phyloP scores from a whole-genome alignment of 805 yeast genomes.

The Ogataea siamensis region DNA sequence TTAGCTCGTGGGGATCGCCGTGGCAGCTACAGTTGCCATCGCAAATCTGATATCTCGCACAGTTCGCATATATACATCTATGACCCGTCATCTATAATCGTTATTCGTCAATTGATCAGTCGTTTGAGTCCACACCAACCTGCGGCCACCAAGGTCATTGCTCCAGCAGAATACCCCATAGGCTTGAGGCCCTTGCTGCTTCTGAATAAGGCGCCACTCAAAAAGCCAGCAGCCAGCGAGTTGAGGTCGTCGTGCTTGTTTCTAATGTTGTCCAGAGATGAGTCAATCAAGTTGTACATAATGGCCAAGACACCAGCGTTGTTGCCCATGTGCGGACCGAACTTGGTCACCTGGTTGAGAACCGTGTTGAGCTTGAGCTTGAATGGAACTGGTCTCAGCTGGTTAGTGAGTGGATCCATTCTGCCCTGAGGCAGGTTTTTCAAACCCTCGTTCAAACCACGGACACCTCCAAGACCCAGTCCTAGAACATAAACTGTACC shows the following conservation, averaged over 20 bases:
- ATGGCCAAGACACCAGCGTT: constrained; percentile 92
- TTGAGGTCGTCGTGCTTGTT: constrained; percentile 87
- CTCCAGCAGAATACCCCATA: constrained; percentile 79
- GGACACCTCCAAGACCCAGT: constrained; percentile 84
- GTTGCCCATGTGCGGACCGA: constrained; percentile 96
- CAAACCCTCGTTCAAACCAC: constrained; percentile 86
- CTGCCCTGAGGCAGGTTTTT: constrained; percentile 61
- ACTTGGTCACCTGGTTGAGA: constrained; percentile 85
- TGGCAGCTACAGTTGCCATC: constrained; percentile 10
- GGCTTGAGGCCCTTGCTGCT: constrained; percentile 83
- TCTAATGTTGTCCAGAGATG: constrained; percentile 73
- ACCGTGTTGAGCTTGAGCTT: constrained; percentile 85
- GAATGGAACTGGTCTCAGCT: constrained; percentile 59
- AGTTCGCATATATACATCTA: constrained; percentile 13
- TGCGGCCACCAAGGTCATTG: constrained; percentile 88
- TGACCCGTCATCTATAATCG: constrained; percentile 15
- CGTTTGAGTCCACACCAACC: constrained; percentile 86
- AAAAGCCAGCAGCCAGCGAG: constrained; percentile 84
- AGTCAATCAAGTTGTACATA: constrained; percentile 80
- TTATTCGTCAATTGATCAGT: constrained; percentile 15
- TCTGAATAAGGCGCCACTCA: constrained; percentile 89
- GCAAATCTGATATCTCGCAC: constrained; percentile 14
- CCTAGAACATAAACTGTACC: constrained; percentile 90
- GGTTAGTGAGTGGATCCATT: constrained; percentile 57
- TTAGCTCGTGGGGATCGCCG: constrained; percentile 27